These are phyloP conservation scores for Cyclotella choctawhatcheeana DNA, from an alignment of 108 stramenopile genomes.

Conservation along the genomic window DNA sequence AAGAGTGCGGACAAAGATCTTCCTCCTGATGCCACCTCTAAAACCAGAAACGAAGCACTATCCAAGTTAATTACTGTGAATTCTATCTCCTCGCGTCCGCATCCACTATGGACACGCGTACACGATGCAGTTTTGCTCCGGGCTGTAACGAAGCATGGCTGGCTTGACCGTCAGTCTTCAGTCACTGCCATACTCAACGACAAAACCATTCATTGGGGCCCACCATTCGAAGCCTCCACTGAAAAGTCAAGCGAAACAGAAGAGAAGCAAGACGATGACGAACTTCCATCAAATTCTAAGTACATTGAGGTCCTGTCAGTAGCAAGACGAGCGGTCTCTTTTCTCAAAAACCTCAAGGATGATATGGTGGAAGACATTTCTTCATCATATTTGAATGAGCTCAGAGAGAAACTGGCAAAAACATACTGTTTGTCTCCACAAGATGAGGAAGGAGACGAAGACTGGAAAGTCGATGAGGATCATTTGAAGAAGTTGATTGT, in stretches of 20 bases:
- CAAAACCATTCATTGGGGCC: conserved; percentile 67
- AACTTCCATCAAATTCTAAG: conserved; percentile 22
- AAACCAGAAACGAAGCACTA: conserved; percentile 32
- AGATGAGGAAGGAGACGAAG: conserved; percentile 18
- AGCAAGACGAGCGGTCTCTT: conserved; percentile 59
- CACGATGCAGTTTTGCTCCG: conserved; percentile 79
- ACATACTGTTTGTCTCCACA: conserved; percentile 48
- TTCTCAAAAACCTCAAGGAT: conserved; percentile 53
- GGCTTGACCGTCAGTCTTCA: conserved; percentile 66
- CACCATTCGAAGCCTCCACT: conserved; percentile 59
- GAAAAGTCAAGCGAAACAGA: conserved; percentile 14
- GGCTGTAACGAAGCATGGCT: conserved; percentile 82
- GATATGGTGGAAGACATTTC: conserved; percentile 35
- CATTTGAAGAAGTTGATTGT: conserved; percentile 17
- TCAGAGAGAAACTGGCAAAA: conserved; percentile 52
- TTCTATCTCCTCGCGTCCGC: conserved; percentile 55
- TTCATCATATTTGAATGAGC: conserved; percentile 31
- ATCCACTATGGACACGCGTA: conserved; percentile 71
- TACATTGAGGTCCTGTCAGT: conserved; percentile 42
- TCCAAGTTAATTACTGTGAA: conserved; percentile 40
- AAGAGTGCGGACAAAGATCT: conserved; percentile 20
- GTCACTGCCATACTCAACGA: conserved; percentile 63
- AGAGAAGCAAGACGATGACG: conserved; percentile 4
- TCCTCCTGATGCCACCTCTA: conserved; percentile 16
- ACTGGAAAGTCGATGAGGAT: conserved; percentile 39